phyloP scores from a whole-genome alignment of 1,284 basidiomycete genomes.

The Cryptococcus sp. region DNA sequence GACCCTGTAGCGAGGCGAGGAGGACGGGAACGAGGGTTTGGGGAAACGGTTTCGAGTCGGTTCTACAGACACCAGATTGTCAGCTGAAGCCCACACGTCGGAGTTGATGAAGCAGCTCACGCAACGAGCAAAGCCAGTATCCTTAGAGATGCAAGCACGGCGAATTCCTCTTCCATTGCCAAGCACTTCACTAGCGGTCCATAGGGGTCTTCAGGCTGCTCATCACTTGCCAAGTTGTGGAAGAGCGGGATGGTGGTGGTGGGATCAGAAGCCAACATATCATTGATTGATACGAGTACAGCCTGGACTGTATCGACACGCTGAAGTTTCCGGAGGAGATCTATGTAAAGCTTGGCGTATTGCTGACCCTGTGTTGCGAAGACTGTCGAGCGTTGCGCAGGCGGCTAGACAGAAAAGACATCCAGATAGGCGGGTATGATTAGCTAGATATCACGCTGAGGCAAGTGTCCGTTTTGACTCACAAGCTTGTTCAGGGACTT shows the following conservation, averaged over 20 bases:
- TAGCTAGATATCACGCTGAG: not conserved
- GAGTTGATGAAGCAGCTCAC: constrained; percentile 47
- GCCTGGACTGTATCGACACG: constrained; percentile 92
- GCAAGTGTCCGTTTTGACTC: constrained; percentile 9
- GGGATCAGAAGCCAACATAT: constrained; percentile 64
- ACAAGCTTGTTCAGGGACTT: constrained; percentile 78
- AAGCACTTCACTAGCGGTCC: constrained; percentile 79
- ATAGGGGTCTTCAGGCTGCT: constrained; percentile 79
- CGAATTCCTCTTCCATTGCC: constrained; percentile 87
- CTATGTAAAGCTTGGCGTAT: constrained; percentile 87
- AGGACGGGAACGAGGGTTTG: constrained; percentile 65
- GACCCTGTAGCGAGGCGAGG: constrained; percentile 63
- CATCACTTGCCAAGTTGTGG: constrained; percentile 39
- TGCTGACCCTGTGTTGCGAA: constrained; percentile 74
- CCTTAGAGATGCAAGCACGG: constrained; percentile 84
- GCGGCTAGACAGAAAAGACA: constrained; percentile 55
- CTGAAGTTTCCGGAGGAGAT: constrained; percentile 87
- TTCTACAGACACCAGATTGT: constrained; percentile 27
- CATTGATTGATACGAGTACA: constrained; percentile 85
- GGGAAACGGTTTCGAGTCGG: constrained; percentile 56
- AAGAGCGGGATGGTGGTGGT: constrained; percentile 63
- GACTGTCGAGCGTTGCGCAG: constrained; percentile 69
- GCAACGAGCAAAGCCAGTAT: constrained; percentile 84
- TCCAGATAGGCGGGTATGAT: not conserved
- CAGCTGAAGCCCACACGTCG: not conserved